Evolutionary conservation across 2,329 filamentous ascomycete genomes (phyloP).

Genomic region (Thermoascus crustaceus): DNA sequence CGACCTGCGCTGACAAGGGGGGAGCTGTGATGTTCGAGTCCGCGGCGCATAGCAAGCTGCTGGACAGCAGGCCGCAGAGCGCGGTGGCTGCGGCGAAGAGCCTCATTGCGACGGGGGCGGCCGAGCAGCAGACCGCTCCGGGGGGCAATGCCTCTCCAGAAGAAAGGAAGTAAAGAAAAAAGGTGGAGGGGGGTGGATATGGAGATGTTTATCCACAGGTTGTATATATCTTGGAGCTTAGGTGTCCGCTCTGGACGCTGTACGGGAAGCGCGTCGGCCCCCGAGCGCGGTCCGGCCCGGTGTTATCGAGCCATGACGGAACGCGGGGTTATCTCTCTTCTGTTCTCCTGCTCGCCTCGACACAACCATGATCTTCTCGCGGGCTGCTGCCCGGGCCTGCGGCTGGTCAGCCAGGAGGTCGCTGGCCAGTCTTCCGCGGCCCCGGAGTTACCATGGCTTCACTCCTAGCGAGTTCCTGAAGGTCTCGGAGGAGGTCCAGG

Average conservation of each 20-base stretch:
- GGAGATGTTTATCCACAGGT: constrained; percentile 7
- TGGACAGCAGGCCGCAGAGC: constrained; percentile 28
- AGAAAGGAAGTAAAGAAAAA: constrained; percentile 11
- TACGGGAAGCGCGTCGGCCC: constrained; percentile 30
- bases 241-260: constrained; percentile 26
- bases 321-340: constrained; percentile 1
- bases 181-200: constrained; percentile 7
- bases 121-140: constrained; percentile 19
- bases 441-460: constrained; percentile 22
- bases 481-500: constrained; percentile 72
- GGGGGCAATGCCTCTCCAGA: constrained; percentile 14
- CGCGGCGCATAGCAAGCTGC: constrained; percentile 24
- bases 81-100: constrained; percentile 28
- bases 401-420: constrained; percentile 11
- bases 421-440: constrained; percentile 4
- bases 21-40: constrained; percentile 20
- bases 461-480: constrained; percentile 48
- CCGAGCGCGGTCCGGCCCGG: constrained; percentile 19
- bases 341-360: constrained; percentile 11
- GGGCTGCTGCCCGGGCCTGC: constrained; percentile 15
- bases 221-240: constrained; percentile 22
- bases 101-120: constrained; percentile 31
- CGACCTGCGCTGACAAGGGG: constrained; percentile 23
- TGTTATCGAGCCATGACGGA: background rate
- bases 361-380: constrained; percentile 13